Base-by-base conservation (phyloP, 2,329 filamentous ascomycete genomes). In the Sclerotinia subarctica region DNA sequence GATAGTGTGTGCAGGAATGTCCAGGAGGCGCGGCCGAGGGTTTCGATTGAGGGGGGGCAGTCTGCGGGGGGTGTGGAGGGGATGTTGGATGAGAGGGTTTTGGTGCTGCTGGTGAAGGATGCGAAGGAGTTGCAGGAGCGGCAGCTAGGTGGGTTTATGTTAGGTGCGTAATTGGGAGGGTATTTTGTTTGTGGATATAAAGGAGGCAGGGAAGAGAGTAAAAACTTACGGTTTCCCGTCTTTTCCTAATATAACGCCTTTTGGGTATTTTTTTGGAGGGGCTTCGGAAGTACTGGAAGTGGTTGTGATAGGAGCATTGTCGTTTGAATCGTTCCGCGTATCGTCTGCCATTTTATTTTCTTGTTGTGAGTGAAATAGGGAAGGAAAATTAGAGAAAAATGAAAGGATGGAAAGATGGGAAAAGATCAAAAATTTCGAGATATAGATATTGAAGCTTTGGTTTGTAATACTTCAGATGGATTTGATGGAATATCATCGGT, bases 1-100 rank as follows among this genome's bases (percentile, higher is more conserved):
- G 94, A 92, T 72, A 99, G 91, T 11, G 91, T 90, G 82, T 99
- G 95, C 1, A 99, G 87, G 26, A 99, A 85, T 0, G 93, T 97
- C 95, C 95, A 99, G 17, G 93, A 92, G 69, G 89, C 89, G 70
- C 93, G 91, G 60, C 95, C 95, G 5, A 99, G 88, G 21, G 84
- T 81, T 77, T 96, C 93, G 72, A 97, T 92, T 77, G 98, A 94
- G 1, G 95, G 90, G 0, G 95, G 95, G 77, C 94, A 98, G 79
- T 96, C 91, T 68, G 82, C 70, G 10, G 84, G 82, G 19, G 81
- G 77, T n/a, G 78, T 68, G 46, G 79, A 68, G 5, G 81, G 68
- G 10, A 80, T 66, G 7, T 26, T 81, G 19, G 80, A 32, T 35
- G 21, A 47, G 13, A 59, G 29, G 19, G 32, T 21, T 44, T 63